phyloP scores from a whole-genome alignment of 2,329 filamentous ascomycete species.

The Claviceps capensis region DNA sequence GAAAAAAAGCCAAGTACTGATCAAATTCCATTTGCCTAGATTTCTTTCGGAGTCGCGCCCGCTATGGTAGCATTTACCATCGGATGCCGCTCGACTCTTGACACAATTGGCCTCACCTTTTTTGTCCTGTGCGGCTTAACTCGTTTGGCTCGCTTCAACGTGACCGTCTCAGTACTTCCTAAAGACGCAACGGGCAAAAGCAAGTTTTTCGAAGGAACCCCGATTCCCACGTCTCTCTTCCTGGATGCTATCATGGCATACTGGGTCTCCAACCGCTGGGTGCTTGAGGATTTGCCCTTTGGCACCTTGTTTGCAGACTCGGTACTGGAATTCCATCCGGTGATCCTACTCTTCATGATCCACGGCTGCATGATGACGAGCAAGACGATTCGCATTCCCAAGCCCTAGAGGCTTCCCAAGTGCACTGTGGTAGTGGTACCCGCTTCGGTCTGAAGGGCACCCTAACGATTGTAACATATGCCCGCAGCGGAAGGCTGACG shows the following conservation, averaged over 20 bases:
- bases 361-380: conserved; percentile 92
- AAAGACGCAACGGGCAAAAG: conserved; percentile 89
- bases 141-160: conserved; percentile 91
- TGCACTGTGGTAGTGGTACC: not conserved
- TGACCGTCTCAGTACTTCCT: conserved; percentile 76
- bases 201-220: conserved; percentile 91
- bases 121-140: conserved; percentile 94
- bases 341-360: conserved; percentile 66
- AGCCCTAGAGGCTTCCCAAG: conserved; percentile 40
- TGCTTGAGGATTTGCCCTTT: conserved; percentile 63
- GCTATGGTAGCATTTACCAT: conserved; percentile 79
- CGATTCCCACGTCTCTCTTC: conserved; percentile 78
- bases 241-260: conserved; percentile 78
- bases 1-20: conserved; percentile 1
- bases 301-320: conserved; percentile 57
- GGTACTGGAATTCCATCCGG: conserved; percentile 69
- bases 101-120: conserved; percentile 68
- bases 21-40: conserved; percentile 36
- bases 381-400: conserved; percentile 88
- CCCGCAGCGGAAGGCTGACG: not conserved
- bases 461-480: not conserved
- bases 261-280: conserved; percentile 72
- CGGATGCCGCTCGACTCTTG: conserved; percentile 69
- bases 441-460: not conserved
- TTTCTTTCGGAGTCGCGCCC: conserved; percentile 89